Evolutionary conservation across 805 yeast species (phyloP), one percentile per base, ranked within the genome.

Genomic region (Hanseniaspora thailandica): DNA sequence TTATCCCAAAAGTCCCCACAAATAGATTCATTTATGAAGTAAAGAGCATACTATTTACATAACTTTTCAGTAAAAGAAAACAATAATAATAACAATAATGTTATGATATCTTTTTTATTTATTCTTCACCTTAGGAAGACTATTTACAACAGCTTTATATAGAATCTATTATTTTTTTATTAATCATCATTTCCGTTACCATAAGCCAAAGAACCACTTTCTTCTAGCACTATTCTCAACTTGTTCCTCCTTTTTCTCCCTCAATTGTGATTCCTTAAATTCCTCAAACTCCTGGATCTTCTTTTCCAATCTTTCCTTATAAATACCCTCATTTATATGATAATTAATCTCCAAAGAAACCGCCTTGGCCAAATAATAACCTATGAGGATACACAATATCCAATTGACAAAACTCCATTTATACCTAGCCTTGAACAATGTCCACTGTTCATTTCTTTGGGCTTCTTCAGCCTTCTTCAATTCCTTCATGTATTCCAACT

Each of bases 381-480:
- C 54, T 12, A 50, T 50, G n/a, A 50, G 41, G 34, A 50, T 50
- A 23, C 45, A 50, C 5, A 43, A 10, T n/a, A 50, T 36, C 54
- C 54, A 50, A 15, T 50, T 50, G 6, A 50, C 33, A 35, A 39
- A 34, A 8, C 34, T 40, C 54, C 54, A 50, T 7, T 46, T 46
- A 13, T 50, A 50, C n/a, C 35, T 31, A 5, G 26, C 30, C 19
- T 50, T 50, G 4, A 50, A 50, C 5, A n/a, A 8, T 13, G 54
- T 50, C 47, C 47, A 50, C 19, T 33, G 28, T n/a, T 22, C 30
- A 20, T 25, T 50, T 26, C 56, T 54, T n/a, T 63, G 47, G 34
- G 61, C 59, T 5, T 47, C 40, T 47, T 64, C 65, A 38, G 64
- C 48, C 5, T 25, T 49, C 22, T 53, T 45, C 7, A 62, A 61